Evolutionary conservation across 2,329 filamentous ascomycete species (phyloP).

Genomic region (Geoglossum cookeanum): DNA sequence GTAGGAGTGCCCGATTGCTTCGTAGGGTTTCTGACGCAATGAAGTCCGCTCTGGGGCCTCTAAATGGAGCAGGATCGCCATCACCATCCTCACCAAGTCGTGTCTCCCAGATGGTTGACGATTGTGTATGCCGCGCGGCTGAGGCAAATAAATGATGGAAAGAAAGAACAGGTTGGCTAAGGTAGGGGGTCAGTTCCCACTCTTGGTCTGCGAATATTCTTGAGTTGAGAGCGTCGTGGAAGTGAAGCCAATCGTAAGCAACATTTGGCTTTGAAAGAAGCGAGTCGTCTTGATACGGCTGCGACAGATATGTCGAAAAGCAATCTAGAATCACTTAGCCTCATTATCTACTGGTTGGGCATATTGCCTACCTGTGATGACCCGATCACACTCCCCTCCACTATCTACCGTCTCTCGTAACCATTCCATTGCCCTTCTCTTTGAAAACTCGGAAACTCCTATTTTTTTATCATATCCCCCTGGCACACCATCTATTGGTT

Average conservation of each 20-base stretch:
- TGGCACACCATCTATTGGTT: slow-evolving; percentile 18
- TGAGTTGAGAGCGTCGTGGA: slow-evolving; percentile 69
- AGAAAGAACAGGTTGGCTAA: slow-evolving; percentile 69
- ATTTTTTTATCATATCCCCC: slow-evolving; percentile 41
- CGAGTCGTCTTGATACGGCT: slow-evolving; percentile 83
- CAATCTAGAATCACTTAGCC: slow-evolving; percentile 30
- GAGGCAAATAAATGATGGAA: slow-evolving; percentile 80
- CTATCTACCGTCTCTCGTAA: slow-evolving; percentile 61
- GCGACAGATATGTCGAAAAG: slow-evolving; percentile 68
- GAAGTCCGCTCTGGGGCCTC: slow-evolving; percentile 65
- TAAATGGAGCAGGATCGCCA: slow-evolving; percentile 48
- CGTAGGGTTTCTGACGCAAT: slow-evolving; percentile 64
- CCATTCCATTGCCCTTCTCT: slow-evolving; percentile 52
- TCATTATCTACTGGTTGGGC: neutral
- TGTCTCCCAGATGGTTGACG: slow-evolving; percentile 22
- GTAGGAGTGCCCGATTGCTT: slow-evolving; percentile 54
- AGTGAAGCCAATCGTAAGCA: slow-evolving; percentile 89
- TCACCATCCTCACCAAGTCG: slow-evolving; percentile 27
- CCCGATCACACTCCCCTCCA: slow-evolving; percentile 57
- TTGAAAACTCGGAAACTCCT: slow-evolving; percentile 52
- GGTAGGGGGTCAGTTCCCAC: slow-evolving; percentile 79
- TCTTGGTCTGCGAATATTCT: slow-evolving; percentile 70
- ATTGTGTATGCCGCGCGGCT: slow-evolving; percentile 27
- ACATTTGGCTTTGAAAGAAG: slow-evolving; percentile 71
- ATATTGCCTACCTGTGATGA: slow-evolving; percentile 36